Base-by-base conservation (phyloP, 352 stramenopile genomes). In the Phytophthora sojae region DNA sequence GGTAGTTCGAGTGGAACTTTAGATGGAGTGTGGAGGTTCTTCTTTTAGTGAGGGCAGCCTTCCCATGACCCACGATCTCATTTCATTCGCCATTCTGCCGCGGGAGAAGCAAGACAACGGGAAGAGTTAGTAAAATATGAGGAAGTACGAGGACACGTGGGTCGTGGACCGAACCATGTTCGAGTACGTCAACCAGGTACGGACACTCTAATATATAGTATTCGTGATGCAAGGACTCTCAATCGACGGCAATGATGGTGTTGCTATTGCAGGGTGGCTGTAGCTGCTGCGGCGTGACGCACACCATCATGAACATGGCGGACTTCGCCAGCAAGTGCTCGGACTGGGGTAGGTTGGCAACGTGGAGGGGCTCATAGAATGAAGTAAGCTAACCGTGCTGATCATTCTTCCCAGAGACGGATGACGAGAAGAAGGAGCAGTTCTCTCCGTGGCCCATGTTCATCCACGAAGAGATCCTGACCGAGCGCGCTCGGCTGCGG, bases 161-260 rank as follows among this genome's bases (percentile, higher is more conserved):
- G 89, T 98, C 55, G 89, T 98, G 42, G 94, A 98, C 77, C 89
- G 91, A 49, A 97, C 90, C 35, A 94, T 99, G 89, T 99, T 98
- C 80, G 92, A 98, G 68, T 98, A 98, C 73, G 84, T 98, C 44
- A 95, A 95, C 69, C 85, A 94, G 78, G 86, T 53, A 29, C 21
- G 19, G 21, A 42, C 9, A 4, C 14, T 11, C 8, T 39, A 32
- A 6, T 17, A 44, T 44, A 14, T 44, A 17, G 35, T 32, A 32
- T 4, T 32, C 29, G 5, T 51, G 44, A 26, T 51, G 44, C 44
- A 51, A 51, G 25, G 14, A 17, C 29, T 32, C 5, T 7, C 6
- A 4, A 17, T 53, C n/a, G 19, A 30, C 26, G 45, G 14, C 21
- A 6, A 14, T 23, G 11, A 54, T 47, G 23, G 11, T 37, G 15